Conservation (phyloP, 2,329 filamentous ascomycete genomes). For the Fusarium decemcellulare region DNA sequence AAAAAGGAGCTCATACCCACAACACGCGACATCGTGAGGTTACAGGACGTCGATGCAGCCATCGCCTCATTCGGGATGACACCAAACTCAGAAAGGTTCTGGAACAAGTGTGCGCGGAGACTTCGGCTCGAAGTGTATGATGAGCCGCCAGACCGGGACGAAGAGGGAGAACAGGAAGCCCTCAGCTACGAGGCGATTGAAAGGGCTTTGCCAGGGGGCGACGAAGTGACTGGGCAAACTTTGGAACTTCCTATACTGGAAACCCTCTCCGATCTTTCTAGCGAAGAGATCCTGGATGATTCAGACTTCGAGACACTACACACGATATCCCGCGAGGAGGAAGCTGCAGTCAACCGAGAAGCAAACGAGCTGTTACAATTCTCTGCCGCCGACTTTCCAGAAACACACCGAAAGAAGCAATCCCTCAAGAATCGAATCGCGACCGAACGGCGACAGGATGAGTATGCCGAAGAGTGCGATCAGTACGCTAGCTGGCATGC, state of each 20-base stretch:
- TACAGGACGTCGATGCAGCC: constrained; percentile 65
- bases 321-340: constrained; percentile 45
- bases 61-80: constrained; percentile 62
- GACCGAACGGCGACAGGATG: constrained; percentile 59
- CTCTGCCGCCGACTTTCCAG: constrained; percentile 57
- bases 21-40: constrained; percentile 53
- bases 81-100: constrained; percentile 57
- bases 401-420: constrained; percentile 53
- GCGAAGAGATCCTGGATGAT: constrained; percentile 29
- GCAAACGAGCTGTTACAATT: constrained; percentile 59
- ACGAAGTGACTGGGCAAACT: constrained; percentile 22
- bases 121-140: constrained; percentile 64
- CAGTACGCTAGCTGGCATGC: constrained; percentile 56
- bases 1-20: constrained; percentile 52
- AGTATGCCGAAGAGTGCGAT: constrained; percentile 60
- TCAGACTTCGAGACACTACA: constrained; percentile 33
- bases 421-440: constrained; percentile 56
- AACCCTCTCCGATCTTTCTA: constrained; percentile 1
- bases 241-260: not conserved
- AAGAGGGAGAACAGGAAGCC: constrained; percentile 40
- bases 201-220: constrained; percentile 15
- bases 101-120: constrained; percentile 64
- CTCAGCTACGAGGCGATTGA: constrained; percentile 40
- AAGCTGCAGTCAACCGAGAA: constrained; percentile 53
- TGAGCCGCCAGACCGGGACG: constrained; percentile 45